Conservation (phyloP, 2,329 filamentous ascomycete genomes). For the Neophaeococcomyces aloes region DNA sequence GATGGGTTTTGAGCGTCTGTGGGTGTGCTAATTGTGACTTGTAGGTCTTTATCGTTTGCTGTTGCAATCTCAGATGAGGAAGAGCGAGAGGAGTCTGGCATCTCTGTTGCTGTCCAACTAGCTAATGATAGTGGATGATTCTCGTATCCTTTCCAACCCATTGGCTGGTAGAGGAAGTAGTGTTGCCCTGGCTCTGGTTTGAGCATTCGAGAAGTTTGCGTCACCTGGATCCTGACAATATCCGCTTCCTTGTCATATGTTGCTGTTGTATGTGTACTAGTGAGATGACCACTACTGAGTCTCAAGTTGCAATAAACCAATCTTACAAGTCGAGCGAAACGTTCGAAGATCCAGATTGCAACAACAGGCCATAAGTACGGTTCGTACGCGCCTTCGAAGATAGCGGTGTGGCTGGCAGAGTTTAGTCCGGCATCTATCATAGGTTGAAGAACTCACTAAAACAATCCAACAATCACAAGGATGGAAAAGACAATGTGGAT, state of each 20-base stretch:
- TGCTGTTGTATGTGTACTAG: constrained; percentile 29
- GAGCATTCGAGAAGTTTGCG: constrained; percentile 26
- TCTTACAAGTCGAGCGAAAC: constrained; percentile 34
- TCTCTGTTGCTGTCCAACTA: constrained; percentile 22
- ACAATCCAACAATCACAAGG: constrained; percentile 36
- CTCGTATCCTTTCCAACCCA: constrained; percentile 37
- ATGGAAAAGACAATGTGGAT: constrained; percentile 31
- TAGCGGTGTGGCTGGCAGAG: constrained; percentile 34
- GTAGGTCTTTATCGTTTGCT: not conserved
- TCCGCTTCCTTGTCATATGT: constrained; percentile 36
- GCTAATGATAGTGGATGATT: constrained; percentile 43
- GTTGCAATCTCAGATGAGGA: constrained; percentile 9
- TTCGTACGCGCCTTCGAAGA: constrained; percentile 41
- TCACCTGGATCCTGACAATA: constrained; percentile 39
- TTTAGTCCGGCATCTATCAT: not conserved
- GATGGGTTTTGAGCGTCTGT: not conserved
- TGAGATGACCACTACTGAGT: constrained; percentile 25
- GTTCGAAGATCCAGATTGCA: constrained; percentile 40
- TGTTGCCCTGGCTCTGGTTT: constrained; percentile 37
- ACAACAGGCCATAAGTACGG: constrained; percentile 42
- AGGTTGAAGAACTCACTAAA: constrained; percentile 31
- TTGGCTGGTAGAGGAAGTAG: constrained; percentile 41
- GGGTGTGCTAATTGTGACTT: constrained; percentile 18
- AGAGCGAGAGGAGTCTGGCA: constrained; percentile 20
- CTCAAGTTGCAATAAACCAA: constrained; percentile 36